A percentile compares a stretch with the other conserved stretches of the same genome.
These are phyloP conservation scores for Zygoascus sp. DNA, from an alignment of 1,139 yeast species.

Conservation along the genomic window DNA sequence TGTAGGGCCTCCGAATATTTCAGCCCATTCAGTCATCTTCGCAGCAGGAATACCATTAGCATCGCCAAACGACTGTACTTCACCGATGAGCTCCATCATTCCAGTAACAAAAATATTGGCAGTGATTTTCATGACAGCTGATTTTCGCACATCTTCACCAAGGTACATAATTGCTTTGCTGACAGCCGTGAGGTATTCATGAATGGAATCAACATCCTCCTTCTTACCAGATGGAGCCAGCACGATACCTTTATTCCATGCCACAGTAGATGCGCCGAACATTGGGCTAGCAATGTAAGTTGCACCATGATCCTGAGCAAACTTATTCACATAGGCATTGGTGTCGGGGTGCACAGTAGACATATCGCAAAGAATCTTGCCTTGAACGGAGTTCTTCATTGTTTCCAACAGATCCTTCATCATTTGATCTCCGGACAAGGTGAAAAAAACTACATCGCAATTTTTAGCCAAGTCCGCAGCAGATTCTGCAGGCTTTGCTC, in stretches of 20 bases:
- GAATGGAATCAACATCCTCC: conserved; percentile 20
- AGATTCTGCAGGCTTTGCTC: conserved; percentile 19
- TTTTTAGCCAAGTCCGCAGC: conserved; percentile 18
- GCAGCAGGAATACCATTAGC: conserved; percentile 26
- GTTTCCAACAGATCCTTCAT: conserved; percentile 15
- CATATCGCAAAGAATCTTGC: conserved; percentile 28
- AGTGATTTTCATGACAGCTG: conserved; percentile 29
- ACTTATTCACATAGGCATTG: conserved; percentile 17
- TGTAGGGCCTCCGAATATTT: conserved; percentile 22
- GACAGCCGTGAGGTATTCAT: conserved; percentile 29
- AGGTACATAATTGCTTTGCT: conserved; percentile 26
- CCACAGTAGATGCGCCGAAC: conserved; percentile 32
- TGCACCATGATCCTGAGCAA: conserved; percentile 22
- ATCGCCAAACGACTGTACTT: conserved; percentile 29
- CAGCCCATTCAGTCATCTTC: conserved; percentile 22
- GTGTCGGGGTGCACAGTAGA: conserved; percentile 33
- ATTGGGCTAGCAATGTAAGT: conserved; percentile 30
- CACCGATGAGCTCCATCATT: conserved; percentile 29
- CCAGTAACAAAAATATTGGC: conserved; percentile 31
- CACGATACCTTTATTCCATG: conserved; percentile 27
- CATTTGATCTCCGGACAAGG: conserved; percentile 22
- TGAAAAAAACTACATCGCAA: conserved; percentile 20
- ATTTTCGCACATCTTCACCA: conserved; percentile 27
- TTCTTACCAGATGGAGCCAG: conserved; percentile 29
- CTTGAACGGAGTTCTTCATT: conserved; percentile 15